These are phyloP conservation scores for Lepiota brunneoincarnata DNA, from an alignment of 768 basidiomycete species.

Conservation along the genomic window DNA sequence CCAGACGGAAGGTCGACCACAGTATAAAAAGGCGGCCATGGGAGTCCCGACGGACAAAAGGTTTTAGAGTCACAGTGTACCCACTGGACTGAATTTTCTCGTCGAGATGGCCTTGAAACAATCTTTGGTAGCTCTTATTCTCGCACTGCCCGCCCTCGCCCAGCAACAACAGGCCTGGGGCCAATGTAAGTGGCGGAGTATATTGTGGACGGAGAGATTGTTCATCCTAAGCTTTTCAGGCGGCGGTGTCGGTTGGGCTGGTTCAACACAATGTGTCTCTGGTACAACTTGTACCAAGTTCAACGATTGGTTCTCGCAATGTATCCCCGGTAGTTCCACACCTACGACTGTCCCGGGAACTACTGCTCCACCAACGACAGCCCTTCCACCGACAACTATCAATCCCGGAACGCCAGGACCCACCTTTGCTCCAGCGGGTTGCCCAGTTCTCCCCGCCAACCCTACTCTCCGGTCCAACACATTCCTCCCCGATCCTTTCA, in stretches of 20 bases:
- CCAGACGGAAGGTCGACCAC: not conserved
- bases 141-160: conserved; percentile 25
- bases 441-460: conserved; percentile 27
- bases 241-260: conserved; percentile 35
- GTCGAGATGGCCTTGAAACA: conserved; percentile 22
- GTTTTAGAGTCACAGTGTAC: not conserved
- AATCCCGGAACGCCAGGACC: conserved; percentile 9
- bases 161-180: conserved; percentile 24
- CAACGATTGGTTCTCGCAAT: conserved; percentile 35
- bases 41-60: not conserved
- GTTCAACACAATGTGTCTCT: conserved; percentile 31
- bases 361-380: conserved; percentile 11
- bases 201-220: not conserved
- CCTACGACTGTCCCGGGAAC: conserved; percentile 12
- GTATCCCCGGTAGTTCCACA: conserved; percentile 26
- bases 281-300: conserved; percentile 27
- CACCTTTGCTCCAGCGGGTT: conserved; percentile 18
- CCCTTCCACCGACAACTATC: conserved; percentile 19
- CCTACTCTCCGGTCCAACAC: conserved; percentile 32
- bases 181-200: conserved; percentile 24
- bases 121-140: conserved; percentile 20
- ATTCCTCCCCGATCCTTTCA: conserved; percentile 54
- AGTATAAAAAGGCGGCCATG: not conserved
- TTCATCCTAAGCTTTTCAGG: conserved; percentile 19
- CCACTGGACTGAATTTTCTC: not conserved